These are phyloP conservation scores for Leucocoprinus leucothites DNA, from an alignment of 768 basidiomycete species.

Conservation along the genomic window DNA sequence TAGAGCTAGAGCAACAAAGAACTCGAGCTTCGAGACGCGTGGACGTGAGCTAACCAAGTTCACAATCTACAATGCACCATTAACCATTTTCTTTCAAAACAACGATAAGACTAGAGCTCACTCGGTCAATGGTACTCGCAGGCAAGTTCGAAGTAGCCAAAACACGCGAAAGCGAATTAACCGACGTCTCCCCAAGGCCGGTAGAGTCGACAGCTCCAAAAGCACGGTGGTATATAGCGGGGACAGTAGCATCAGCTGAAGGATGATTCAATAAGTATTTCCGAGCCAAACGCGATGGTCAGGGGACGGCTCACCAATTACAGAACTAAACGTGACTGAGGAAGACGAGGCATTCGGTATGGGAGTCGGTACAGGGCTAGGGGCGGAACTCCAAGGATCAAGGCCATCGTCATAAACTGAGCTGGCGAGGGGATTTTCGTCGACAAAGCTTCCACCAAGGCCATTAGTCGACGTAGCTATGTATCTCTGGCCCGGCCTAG, in stretches of 20 bases:
- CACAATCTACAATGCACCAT: conserved; percentile 64
- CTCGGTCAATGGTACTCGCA: conserved; percentile 80
- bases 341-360: conserved; percentile 43
- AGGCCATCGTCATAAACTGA: conserved; percentile 79
- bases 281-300: background rate
- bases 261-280: conserved; percentile 10
- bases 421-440: conserved; percentile 69
- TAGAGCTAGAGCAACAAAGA: conserved; percentile 87
- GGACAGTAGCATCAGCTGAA: conserved; percentile 77
- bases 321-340: conserved; percentile 53
- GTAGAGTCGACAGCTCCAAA: conserved; percentile 71
- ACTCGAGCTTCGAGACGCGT: conserved; percentile 83
- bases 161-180: conserved; percentile 79
- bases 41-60: conserved; percentile 81
- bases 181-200: conserved; percentile 73
- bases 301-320: conserved; percentile 51
- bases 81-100: background rate
- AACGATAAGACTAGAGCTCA: conserved; percentile 26
- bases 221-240: conserved; percentile 70
- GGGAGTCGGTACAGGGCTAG: conserved; percentile 68
- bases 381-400: conserved; percentile 78
- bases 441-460: conserved; percentile 71
- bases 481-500: conserved; percentile 71
- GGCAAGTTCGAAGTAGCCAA: conserved; percentile 75
- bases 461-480: conserved; percentile 50